phyloP scores from a whole-genome alignment of 331 rosid species.

The Quercus tomentella region DNA sequence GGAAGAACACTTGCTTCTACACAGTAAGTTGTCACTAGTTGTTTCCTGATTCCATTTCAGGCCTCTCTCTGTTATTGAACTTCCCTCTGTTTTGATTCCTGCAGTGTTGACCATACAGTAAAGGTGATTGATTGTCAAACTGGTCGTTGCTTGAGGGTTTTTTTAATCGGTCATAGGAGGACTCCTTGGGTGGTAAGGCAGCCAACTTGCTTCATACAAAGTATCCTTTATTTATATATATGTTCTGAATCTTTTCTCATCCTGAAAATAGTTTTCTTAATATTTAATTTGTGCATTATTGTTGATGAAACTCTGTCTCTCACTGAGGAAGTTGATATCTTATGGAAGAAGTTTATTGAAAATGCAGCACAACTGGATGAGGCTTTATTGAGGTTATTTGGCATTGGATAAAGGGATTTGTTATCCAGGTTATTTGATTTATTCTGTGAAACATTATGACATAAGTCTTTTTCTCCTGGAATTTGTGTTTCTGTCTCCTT shows the following conservation, averaged over 20 bases:
- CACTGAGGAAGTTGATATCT: too few species aligned
- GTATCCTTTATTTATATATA: neutral
- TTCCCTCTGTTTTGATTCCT: conserved; percentile 8
- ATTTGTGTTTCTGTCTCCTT: neutral
- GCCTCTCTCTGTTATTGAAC: conserved; percentile 10
- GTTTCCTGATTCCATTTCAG: neutral
- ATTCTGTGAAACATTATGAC: too few species aligned
- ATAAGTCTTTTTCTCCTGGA: neutral
- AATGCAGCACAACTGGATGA: neutral
- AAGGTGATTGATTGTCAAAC: conserved; percentile 62
- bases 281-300: neutral
- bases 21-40: conserved; percentile 40
- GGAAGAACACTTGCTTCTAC: conserved; percentile 69
- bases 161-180: conserved; percentile 58
- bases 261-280: neutral
- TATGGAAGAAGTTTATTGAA: too few species aligned
- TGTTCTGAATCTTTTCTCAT: neutral
- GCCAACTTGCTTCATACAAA: conserved; percentile 34
- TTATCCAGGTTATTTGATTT: neutral
- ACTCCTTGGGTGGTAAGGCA: conserved; percentile 90
- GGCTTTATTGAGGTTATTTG: neutral
- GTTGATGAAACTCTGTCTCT: neutral
- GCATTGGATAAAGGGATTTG: neutral
- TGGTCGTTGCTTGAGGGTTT: conserved; percentile 55
- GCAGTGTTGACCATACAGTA: conserved; percentile 70